A percentile compares a stretch with the other conserved stretches of the same genome.
phyloP scores from a whole-genome alignment of 1,284 basidiomycete genomes.

The Inonotus hispidus region DNA sequence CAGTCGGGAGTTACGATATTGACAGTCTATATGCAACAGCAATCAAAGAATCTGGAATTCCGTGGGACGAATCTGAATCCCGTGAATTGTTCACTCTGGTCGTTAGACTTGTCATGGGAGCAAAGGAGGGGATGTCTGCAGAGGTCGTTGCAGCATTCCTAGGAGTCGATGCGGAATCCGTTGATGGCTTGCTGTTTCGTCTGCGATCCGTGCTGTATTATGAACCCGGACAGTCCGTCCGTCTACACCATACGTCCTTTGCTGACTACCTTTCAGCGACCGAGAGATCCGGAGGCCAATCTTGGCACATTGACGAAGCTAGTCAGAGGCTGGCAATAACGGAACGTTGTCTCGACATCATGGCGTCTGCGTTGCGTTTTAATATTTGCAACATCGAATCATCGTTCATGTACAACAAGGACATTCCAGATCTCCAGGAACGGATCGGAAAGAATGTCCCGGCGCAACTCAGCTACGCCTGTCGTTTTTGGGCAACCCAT shows the following conservation, averaged over 20 bases:
- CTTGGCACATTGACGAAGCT: neutral
- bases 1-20: neutral
- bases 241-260: neutral
- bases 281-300: neutral
- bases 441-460: neutral
- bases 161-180: too few relatives aligned
- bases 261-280: neutral
- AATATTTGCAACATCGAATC: neutral
- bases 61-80: neutral
- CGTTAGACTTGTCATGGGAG: neutral
- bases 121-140: neutral
- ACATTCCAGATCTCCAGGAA: neutral
- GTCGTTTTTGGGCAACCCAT: neutral
- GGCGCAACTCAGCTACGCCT: neutral
- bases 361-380: neutral
- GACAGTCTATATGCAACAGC: slow-evolving; percentile 2
- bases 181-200: too few relatives aligned
- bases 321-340: neutral
- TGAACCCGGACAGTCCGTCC: neutral
- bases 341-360: neutral
- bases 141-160: neutral
- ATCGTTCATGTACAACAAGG: neutral
- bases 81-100: neutral
- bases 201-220: neutral
- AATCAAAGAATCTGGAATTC: neutral